phyloP scores from a whole-genome alignment of 768 basidiomycete species.

The Amanita subjunquillea region DNA sequence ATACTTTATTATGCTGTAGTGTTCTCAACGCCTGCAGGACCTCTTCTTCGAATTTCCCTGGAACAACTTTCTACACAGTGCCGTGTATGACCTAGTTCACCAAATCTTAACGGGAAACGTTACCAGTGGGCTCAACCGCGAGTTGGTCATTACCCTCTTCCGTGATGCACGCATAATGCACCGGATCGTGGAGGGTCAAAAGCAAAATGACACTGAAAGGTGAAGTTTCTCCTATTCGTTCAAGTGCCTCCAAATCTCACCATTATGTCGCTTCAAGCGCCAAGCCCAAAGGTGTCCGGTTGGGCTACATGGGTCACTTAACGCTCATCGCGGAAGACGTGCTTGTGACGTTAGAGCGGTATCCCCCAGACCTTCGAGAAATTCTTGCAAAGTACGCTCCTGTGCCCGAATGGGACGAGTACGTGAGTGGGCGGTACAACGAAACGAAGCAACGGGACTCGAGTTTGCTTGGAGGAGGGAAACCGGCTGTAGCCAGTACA shows the following conservation, averaged over 20 bases:
- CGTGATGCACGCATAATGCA: constrained; percentile 77
- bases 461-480: constrained; percentile 77
- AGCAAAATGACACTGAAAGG: constrained; percentile 69
- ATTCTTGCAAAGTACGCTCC: constrained; percentile 61
- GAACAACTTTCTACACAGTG: constrained; percentile 97
- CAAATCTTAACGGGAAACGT: constrained; percentile 88
- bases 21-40: constrained; percentile 41
- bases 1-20: neutral
- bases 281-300: constrained; percentile 66
- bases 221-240: constrained; percentile 19
- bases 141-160: constrained; percentile 77
- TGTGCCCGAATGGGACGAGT: constrained; percentile 78
- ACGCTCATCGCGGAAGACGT: constrained; percentile 94
- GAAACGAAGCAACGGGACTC: constrained; percentile 82
- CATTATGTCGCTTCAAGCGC: constrained; percentile 26
- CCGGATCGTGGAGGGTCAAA: constrained; percentile 81
- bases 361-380: constrained; percentile 67
- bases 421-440: constrained; percentile 74
- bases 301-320: constrained; percentile 97
- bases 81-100: constrained; percentile 92
- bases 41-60: constrained; percentile 93
- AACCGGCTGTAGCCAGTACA: constrained; percentile 43
- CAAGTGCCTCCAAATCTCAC: constrained; percentile 1
- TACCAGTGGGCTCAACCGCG: constrained; percentile 74
- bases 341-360: constrained; percentile 79